These are phyloP conservation scores for Talaromyces sp. DNA, from an alignment of 2,329 filamentous ascomycete species.

Conservation along the genomic window DNA sequence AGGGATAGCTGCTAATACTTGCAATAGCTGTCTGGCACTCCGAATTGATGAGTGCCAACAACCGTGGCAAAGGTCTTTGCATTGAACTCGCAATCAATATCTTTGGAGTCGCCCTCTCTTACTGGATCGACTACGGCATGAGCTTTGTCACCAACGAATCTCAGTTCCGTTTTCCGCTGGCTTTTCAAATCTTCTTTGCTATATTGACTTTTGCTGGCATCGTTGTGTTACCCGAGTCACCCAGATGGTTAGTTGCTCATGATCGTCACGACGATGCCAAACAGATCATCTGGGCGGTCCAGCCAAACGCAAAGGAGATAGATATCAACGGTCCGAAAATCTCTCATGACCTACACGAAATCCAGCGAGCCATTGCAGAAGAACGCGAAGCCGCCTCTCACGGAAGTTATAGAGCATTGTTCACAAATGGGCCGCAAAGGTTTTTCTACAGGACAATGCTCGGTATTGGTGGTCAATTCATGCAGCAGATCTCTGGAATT, in stretches of 20 bases:
- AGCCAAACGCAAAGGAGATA: neutral
- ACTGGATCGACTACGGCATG: slow-evolving; percentile 27
- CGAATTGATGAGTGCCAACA: slow-evolving; percentile 17
- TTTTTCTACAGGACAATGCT: slow-evolving; percentile 9
- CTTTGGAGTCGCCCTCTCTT: slow-evolving; percentile 20
- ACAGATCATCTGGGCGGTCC: slow-evolving; percentile 8
- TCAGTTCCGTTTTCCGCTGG: slow-evolving; percentile 27
- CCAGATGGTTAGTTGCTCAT: slow-evolving; percentile 27
- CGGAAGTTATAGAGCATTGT: slow-evolving; percentile 3
- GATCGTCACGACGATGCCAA: slow-evolving; percentile 22
- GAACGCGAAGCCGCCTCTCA: neutral
- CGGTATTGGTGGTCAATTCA: slow-evolving; percentile 1
- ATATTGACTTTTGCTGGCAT: slow-evolving; percentile 21
- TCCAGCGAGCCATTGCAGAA: slow-evolving; percentile 2
- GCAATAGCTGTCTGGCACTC: slow-evolving; percentile 25
- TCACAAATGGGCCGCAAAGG: slow-evolving; percentile 8
- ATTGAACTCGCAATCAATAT: slow-evolving; percentile 14
- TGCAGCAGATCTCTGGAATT: slow-evolving; percentile 17
- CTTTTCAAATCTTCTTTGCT: slow-evolving; percentile 23
- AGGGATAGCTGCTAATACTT: no score
- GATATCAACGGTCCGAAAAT: slow-evolving; percentile 3
- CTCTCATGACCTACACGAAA: slow-evolving; percentile 2
- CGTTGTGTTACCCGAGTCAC: slow-evolving; percentile 25
- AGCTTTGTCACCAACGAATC: slow-evolving; percentile 14
- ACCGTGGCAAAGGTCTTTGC: slow-evolving; percentile 10